Conservation (phyloP, 2,329 filamentous ascomycete genomes). For the Fusarium torreyae region DNA sequence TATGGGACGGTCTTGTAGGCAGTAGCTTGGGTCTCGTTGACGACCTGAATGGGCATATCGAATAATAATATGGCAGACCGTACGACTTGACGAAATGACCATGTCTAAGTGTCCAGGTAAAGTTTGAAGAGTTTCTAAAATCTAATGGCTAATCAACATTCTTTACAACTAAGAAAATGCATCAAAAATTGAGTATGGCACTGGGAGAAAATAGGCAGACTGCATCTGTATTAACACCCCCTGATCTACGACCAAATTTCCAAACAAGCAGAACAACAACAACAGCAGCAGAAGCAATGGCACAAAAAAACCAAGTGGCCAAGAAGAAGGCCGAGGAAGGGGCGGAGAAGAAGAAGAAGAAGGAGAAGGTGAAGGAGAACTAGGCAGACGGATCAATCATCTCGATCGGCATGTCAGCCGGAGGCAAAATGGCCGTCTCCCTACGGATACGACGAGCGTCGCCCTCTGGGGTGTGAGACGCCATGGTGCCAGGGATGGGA, state of each 20-base stretch:
- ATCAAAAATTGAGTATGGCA: neutral
- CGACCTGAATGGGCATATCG: neutral
- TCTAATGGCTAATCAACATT: neutral
- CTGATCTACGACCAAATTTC: no score
- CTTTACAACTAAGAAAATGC: neutral
- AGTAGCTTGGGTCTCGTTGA: neutral
- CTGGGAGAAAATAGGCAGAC: neutral
- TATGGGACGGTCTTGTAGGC: neutral
- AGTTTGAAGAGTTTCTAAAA: neutral
- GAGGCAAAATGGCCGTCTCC: neutral
- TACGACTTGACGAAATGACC: neutral
- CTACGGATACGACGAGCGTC: neutral
- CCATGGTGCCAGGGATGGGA: neutral
- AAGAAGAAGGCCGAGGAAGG: neutral
- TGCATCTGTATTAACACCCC: neutral
- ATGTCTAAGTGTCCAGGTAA: neutral
- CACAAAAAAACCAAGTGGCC: no score
- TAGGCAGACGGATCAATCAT: neutral
- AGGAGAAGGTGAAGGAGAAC: neutral
- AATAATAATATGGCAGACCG: neutral
- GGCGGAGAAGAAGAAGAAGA: no score
- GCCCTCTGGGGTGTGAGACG: neutral
- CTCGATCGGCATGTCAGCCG: neutral
- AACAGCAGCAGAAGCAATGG: no score
- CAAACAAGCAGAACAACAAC: no score